Evolutionary conservation across 2,329 filamentous ascomycete genomes (phyloP).

Genomic region (Mariannaea elegans): DNA sequence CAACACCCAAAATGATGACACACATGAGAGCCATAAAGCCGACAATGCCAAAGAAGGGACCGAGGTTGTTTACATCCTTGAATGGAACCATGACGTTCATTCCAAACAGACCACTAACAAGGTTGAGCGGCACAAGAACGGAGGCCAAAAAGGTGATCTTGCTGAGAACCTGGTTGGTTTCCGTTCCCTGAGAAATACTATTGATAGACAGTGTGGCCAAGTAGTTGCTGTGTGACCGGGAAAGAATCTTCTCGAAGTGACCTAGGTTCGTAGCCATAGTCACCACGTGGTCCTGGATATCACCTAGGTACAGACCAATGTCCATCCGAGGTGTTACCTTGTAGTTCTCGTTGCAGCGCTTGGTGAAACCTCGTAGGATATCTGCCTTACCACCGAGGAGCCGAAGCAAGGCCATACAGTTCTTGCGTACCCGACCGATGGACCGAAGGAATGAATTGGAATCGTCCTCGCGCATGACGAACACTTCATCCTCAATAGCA

Average conservation of each 20-base stretch:
- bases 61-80: constrained; percentile 60
- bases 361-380: constrained; percentile 96
- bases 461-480: constrained; percentile 89
- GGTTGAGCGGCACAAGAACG: constrained; percentile 93
- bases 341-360: constrained; percentile 98
- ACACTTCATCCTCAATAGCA: constrained; percentile 93
- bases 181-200: constrained; percentile 86
- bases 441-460: constrained; percentile 86
- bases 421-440: constrained; percentile 92
- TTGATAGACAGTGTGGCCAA: constrained; percentile 93
- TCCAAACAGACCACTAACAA: constrained; percentile 86
- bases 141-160: constrained; percentile 96
- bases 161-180: constrained; percentile 87
- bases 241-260: constrained; percentile 98
- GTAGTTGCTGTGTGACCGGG: constrained; percentile 93
- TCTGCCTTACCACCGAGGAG: constrained; percentile 97
- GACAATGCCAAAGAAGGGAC: constrained; percentile 62
- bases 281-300: constrained; percentile 99
- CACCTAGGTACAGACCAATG: constrained; percentile 93
- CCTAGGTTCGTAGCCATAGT: constrained; percentile 98
- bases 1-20: constrained; percentile 54
- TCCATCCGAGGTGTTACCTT: constrained; percentile 94
- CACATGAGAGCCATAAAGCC: constrained; percentile 63
- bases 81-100: constrained; percentile 88
- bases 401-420: constrained; percentile 91